Percentiles rank a stretch among this genome's conserved stretches.
Conservation (phyloP, 2,329 filamentous ascomycete species). For the Colletotrichum tamarilloi region DNA sequence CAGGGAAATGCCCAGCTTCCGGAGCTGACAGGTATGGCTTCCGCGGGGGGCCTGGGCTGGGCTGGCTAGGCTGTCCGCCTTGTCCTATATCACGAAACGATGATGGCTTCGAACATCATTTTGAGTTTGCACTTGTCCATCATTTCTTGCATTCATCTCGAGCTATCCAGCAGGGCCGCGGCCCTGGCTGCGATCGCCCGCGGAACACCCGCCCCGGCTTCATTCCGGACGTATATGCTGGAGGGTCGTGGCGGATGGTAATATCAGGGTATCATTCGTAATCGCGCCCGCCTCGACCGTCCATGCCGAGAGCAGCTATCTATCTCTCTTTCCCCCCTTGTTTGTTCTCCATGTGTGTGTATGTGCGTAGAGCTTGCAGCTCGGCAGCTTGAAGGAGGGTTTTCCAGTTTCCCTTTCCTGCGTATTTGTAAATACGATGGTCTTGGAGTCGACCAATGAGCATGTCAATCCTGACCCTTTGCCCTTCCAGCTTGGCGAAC, state of each 20-base stretch:
- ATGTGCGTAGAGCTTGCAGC: not conserved
- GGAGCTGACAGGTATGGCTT: not conserved
- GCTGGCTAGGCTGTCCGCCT: not conserved
- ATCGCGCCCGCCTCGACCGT: conserved; percentile 3
- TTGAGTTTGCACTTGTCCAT: conserved; percentile 6
- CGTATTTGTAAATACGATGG: not conserved
- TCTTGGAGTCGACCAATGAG: not conserved
- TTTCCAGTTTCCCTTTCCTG: not conserved
- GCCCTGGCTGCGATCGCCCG: conserved; percentile 4
- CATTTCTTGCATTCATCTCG: not conserved
- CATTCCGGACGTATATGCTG: conserved; percentile 4
- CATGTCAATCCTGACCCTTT: not conserved
- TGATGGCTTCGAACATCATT: not conserved
- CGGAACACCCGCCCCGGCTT: conserved; percentile 18
- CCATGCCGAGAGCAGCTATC: not conserved
- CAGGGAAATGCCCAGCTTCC: not conserved
- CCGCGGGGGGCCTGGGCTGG: too few relatives aligned
- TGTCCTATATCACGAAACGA: not conserved
- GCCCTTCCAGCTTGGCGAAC: not conserved
- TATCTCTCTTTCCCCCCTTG: not conserved
- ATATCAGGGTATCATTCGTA: conserved; percentile 35
- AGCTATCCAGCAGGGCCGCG: not conserved
- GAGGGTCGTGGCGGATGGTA: conserved; percentile 1
- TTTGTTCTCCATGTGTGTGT: not conserved
- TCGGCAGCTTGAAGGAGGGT: not conserved